Evolutionary conservation across 2,329 filamentous ascomycete species (phyloP), one percentile per base, ranked within the genome.

Genomic region (Tolypocladium inflatum): DNA sequence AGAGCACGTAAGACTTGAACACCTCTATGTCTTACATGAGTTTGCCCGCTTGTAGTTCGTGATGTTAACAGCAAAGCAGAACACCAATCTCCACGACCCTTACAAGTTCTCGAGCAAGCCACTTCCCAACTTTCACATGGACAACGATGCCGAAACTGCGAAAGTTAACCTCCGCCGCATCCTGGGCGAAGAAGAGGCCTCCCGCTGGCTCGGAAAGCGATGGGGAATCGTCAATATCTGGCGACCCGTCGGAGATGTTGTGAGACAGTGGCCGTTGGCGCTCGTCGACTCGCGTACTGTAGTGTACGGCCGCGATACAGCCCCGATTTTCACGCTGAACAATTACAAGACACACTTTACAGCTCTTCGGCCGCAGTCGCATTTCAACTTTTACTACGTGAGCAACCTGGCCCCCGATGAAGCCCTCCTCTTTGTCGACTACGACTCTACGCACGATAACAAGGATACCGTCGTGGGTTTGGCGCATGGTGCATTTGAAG

Each of bases 301-400:
- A 41, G n/a, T 55, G 53, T 37, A 37, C 53, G 53, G n/a, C 37
- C 37, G 53, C 17, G 53, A 55, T 17, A 57, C 55, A 10, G 42
- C 23, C 15, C 55, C 55, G 11, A 57, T 57, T 23, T 57, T 37
- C 55, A 57, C 55, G 15, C 33, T 50, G 13, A 57, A 57, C 41
- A 57, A 57, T 19, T 57, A 57, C 55, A 57, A 57, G 43, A 51
- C 55, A 48, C 41, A 57, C 45, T 57, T 57, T 35, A 57, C 55
- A 4, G 55, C 55, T 41, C 55, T 57, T 8, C 42, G 45, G 55
- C 55, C 42, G 10, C 45, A 33, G 35, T 41, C 55, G 11, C 55
- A 57, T 13, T 57, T 57, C 33, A 51, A 30, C 45, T 57, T 57
- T 38, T 57, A 57, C 55, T 57, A 57, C 21, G 55, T 57, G 17